Conservation (phyloP, 1,284 basidiomycete species). For the Dichomitus squalens region DNA sequence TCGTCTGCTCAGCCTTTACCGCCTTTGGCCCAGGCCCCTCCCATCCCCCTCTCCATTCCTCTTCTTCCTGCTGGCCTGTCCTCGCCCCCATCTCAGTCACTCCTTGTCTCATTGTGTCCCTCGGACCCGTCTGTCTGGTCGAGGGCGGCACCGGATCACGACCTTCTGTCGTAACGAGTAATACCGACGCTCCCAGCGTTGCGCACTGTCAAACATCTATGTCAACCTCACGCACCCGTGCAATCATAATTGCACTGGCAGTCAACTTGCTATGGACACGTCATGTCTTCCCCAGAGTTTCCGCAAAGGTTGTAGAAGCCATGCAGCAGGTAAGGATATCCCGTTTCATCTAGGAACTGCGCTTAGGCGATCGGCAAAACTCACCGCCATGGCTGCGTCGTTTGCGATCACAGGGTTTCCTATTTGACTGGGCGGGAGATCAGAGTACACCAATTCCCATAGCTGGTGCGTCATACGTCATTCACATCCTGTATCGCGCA, state of each 20-base stretch:
- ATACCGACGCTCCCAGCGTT: not conserved
- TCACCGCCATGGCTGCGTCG: not conserved
- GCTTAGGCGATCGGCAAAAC: not conserved
- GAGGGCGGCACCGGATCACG: not conserved
- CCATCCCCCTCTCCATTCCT: not conserved
- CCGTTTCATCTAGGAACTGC: not conserved
- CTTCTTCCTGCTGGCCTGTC: not conserved
- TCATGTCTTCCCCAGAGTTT: not conserved
- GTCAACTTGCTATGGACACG: slow-evolving; percentile 5
- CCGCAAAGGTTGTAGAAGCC: not conserved
- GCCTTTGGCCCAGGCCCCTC: not conserved
- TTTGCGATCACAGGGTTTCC: slow-evolving; percentile 46
- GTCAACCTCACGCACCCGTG: not conserved
- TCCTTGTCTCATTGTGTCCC: not conserved
- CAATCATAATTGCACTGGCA: not conserved
- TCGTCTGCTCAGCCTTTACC: not conserved
- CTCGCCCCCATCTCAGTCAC: not conserved
- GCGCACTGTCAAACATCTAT: not conserved
- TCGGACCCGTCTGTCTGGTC: not conserved
- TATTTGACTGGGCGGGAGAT: slow-evolving; percentile 49
- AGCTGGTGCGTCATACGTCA: slow-evolving; percentile 39
- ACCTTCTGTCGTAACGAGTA: not conserved
- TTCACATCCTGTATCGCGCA: not conserved
- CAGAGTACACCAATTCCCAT: slow-evolving; percentile 50
- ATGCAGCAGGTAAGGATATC: slow-evolving; percentile 16